Percentiles rank a stretch among this genome's conserved stretches.
These are phyloP conservation scores for Termitomyces sp. DNA, from an alignment of 768 basidiomycete genomes.

Conservation along the genomic window DNA sequence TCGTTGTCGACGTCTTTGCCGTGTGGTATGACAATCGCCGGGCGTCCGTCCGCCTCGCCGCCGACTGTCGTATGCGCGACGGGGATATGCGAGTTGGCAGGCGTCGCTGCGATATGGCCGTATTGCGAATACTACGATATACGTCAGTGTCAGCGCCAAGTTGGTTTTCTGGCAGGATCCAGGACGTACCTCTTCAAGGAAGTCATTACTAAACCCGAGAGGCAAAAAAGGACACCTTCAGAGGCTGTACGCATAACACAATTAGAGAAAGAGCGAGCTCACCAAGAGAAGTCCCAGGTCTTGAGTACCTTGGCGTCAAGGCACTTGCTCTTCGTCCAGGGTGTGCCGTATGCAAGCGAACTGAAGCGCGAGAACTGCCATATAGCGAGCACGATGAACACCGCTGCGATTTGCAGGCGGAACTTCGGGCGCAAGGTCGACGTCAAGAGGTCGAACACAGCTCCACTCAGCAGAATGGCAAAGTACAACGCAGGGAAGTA, in stretches of 20 bases:
- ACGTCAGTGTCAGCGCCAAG: neutral
- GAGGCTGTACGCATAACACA: neutral
- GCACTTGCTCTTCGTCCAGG: conserved; percentile 85
- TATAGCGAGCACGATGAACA: conserved; percentile 66
- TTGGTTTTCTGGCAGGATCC: neutral
- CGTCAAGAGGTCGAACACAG: conserved; percentile 82
- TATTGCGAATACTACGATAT: conserved; percentile 54
- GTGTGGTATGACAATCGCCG: conserved; percentile 44
- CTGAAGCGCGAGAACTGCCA: conserved; percentile 79
- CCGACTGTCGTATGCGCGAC: conserved; percentile 43
- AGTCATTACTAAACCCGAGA: conserved; percentile 58
- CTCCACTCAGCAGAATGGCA: conserved; percentile 72
- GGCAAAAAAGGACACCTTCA: neutral
- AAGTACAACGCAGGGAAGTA: conserved; percentile 98
- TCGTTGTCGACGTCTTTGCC: conserved; percentile 27
- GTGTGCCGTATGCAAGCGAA: conserved; percentile 76
- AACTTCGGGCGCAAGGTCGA: conserved; percentile 70
- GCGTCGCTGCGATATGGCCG: conserved; percentile 28
- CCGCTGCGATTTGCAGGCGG: conserved; percentile 75
- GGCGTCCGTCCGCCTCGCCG: conserved; percentile 49
- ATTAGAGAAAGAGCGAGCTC: conserved; percentile 13
- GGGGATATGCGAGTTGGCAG: conserved; percentile 28
- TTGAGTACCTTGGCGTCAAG: conserved; percentile 76
- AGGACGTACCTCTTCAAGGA: conserved; percentile 54
- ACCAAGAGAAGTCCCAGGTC: conserved; percentile 97